Conservation (phyloP, 768 basidiomycete genomes). For the Rhizopogon rudus region DNA sequence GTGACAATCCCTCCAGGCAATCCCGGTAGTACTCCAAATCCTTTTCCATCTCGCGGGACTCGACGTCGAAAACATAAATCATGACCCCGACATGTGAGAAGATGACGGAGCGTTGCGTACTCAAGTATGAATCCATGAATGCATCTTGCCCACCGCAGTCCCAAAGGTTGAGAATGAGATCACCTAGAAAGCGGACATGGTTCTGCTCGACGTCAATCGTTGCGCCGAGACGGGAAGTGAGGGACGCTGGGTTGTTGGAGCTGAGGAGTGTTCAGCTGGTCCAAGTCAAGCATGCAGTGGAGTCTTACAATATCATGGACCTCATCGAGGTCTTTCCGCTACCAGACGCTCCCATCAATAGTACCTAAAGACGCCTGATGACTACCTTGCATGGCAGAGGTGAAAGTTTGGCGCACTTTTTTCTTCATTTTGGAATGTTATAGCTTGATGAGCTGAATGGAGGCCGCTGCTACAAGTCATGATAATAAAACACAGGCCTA, state of each 20-base stretch:
- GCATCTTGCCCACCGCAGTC: conserved; percentile 98
- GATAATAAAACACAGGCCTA: too few species aligned
- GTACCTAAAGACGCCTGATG: conserved; percentile 50
- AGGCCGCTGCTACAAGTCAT: neutral
- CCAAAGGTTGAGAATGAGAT: conserved; percentile 95
- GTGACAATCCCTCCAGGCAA: conserved; percentile 77
- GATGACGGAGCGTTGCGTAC: conserved; percentile 86
- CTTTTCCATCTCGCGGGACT: conserved; percentile 75
- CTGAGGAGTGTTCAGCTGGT: conserved; percentile 34
- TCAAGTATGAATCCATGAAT: conserved; percentile 97
- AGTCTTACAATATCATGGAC: conserved; percentile 91
- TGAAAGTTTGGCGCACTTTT: conserved; percentile 15
- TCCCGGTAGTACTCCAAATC: conserved; percentile 92
- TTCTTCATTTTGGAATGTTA: conserved; percentile 22
- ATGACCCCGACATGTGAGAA: conserved; percentile 96
- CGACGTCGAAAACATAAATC: conserved; percentile 98
- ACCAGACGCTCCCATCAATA: conserved; percentile 96
- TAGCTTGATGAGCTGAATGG: neutral
- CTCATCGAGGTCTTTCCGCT: conserved; percentile 98
- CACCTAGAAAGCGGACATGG: conserved; percentile 94
- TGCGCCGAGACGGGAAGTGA: conserved; percentile 88
- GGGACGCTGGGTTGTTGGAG: conserved; percentile 89
- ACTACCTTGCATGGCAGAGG: neutral
- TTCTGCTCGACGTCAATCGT: conserved; percentile 99
- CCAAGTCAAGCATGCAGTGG: neutral